Base-by-base conservation (phyloP, 2,329 filamentous ascomycete species). In the Sphaerulina musiva region DNA sequence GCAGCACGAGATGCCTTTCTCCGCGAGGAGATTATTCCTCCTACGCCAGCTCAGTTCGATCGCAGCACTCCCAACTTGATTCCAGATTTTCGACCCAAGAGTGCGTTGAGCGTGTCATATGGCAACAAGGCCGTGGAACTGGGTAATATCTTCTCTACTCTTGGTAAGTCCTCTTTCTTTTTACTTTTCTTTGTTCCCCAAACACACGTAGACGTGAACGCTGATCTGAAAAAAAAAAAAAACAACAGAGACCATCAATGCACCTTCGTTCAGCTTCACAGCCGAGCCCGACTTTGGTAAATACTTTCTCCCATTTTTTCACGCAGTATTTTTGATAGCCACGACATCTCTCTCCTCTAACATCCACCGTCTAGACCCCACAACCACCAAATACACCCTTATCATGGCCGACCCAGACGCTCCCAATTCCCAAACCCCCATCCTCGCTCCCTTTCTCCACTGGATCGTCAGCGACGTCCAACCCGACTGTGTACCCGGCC, bases 371-470 rank as follows among this genome's bases (percentile, higher is more conserved):
- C 9, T 31, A 48, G 51, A 64, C 36, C 58, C 63, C 11, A 23
- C 52, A 8, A 62, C 32, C 11, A 65, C 62, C 5, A 64, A 64
- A 17, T 65, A 64, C 56, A 60, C 59, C 31, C 54, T 63, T 57
- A 57, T 65, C 53, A 53, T 63, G 42, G 57, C 61, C 53, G 61
- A 66, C 50, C 62, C 62, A 2, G 63, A 65, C 45, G 63, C 61
- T 12, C 60, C 63, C 6, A 54, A 56, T 43, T 58, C 58, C 7
- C 54, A 49, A 3, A 41, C 48, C 17, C 56, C 59, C 4, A 56
- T 60, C 11, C 50, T 62, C 3, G 20, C 34, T 7, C 46, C 58
- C 48, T 62, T 58, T 48, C 55, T 64, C 6, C 62, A 64, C 46
- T 43, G 50, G 29, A 56, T 61, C 45, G 53, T 64, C 48, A 57